A percentile compares a stretch with the other conserved stretches of the same genome.
phyloP scores from a whole-genome alignment of 345 rosid genomes.

The Citrus mangshanensis region DNA sequence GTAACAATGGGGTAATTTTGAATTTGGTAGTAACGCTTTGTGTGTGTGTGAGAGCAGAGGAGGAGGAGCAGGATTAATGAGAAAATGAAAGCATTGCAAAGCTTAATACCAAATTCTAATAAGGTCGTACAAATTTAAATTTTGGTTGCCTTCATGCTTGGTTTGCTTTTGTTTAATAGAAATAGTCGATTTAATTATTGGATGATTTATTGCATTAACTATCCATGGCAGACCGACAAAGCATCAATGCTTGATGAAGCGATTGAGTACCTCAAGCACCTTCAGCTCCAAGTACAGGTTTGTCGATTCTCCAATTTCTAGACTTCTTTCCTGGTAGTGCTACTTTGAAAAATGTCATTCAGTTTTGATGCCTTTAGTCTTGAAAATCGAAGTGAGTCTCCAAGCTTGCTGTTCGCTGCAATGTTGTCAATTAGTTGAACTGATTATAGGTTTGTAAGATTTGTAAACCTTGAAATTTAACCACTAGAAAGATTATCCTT shows the following conservation, averaged over 20 bases:
- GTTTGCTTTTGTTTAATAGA: neutral
- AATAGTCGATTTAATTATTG: neutral
- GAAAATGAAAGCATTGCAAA: constrained; percentile 96
- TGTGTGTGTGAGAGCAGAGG: constrained; percentile 41
- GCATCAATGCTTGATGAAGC: constrained; percentile 98
- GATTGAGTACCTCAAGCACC: constrained; percentile 88
- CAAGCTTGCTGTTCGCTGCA: neutral
- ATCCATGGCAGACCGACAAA: constrained; percentile 67
- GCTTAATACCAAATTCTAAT: constrained; percentile 88
- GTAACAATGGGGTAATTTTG: neutral
- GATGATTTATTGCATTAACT: constrained; percentile 7
- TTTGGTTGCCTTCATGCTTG: neutral
- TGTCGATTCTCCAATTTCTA: constrained; percentile 3
- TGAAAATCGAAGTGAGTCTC: neutral
- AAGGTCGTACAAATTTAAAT: constrained; percentile 43
- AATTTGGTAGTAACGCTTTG: neutral
- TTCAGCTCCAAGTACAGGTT: constrained; percentile 97
- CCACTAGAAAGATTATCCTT: no score
- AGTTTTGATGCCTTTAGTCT: neutral
- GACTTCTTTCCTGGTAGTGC: neutral
- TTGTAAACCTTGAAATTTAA: neutral
- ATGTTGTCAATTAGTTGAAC: neutral
- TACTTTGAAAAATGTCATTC: neutral
- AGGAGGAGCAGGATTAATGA: constrained; percentile 96
- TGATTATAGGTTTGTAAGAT: neutral